Evolutionary conservation across 371 early-diverging fungal genomes (phyloP), one percentile per base, ranked within the genome.

Genomic region (Apophysomyces variabilis): DNA sequence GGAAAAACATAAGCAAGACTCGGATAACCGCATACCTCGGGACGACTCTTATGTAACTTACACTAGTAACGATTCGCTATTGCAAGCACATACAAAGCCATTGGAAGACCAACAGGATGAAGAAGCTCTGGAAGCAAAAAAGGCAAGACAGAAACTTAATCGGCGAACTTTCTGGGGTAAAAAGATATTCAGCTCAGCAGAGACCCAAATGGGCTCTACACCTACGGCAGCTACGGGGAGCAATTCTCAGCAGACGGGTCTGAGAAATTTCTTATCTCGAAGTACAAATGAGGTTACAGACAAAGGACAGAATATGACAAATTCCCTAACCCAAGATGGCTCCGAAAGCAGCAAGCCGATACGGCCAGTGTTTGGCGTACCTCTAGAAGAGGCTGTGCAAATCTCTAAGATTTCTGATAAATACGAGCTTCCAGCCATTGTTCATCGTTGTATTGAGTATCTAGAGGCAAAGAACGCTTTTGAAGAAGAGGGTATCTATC

Each of bases 401-500:
- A 57, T 43, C 4, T 73, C 77, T 5, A 50, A 66, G 7, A 50
- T 73, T 6, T 73, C 77, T 0, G 68, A 69, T 18, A 62, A 62
- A 11, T 72, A 66, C 35, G 68, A 75, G 38, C 75, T 95, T 12
- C 95, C 95, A 7, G 81, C 93, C 0, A 85, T 95, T 32, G 89
- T 93, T 9, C 92, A 89, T 72, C 85, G 95, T 6, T 93, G 94
- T 64, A 90, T 95, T 59, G 94, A 93, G 72, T 95, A 89, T 62
- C 75, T 95, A 26, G 94, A 95, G 58, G 80, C 84, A 11, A 89
- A 86, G 61, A 79, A 87, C 46, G 93, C 90, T 8, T 75, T 73
- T 9, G 67, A 85, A 35, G 95, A 95, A 68, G 95, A 95, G 77
- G 95, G 95, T 2, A 88, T 95, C 8, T 95, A 95, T 75, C 85